Conservation (phyloP, 495 filamentous ascomycete genomes). For the Letharia lupina region DNA sequence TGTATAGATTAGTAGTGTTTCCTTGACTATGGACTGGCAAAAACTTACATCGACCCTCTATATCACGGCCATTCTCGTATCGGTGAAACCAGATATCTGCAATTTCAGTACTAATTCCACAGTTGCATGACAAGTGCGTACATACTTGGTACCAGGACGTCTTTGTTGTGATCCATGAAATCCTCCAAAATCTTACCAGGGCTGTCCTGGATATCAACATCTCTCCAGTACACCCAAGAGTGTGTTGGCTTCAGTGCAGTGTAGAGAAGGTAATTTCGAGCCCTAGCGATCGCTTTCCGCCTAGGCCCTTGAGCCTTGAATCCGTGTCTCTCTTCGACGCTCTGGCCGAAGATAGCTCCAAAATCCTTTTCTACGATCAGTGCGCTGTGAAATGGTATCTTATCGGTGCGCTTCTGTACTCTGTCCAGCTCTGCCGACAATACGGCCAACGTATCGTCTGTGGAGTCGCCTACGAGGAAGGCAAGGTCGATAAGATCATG, state of each 20-base stretch:
- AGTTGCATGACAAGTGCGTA: conserved; percentile 11
- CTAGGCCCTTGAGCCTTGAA: conserved; percentile 85
- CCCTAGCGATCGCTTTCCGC: conserved; percentile 80
- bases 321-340: conserved; percentile 71
- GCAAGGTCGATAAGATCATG: conserved; percentile 92
- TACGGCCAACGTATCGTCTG: conserved; percentile 78
- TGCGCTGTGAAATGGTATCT: conserved; percentile 71
- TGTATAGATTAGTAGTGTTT: conserved; percentile 31
- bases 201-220: conserved; percentile 91
- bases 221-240: conserved; percentile 98
- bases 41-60: conserved; percentile 55
- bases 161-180: conserved; percentile 85
- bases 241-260: conserved; percentile 84
- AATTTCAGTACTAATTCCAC: conserved; percentile 2
- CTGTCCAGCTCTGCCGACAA: conserved; percentile 76
- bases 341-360: conserved; percentile 56
- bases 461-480: conserved; percentile 87
- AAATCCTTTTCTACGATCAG: conserved; percentile 87
- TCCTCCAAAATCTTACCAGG: conserved; percentile 84
- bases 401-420: conserved; percentile 73
- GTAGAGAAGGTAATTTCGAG: conserved; percentile 84
- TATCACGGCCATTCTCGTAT: conserved; percentile 71
- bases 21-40: conserved; percentile 8
- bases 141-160: conserved; percentile 93
- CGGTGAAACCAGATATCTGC: conserved; percentile 97